phyloP scores from a whole-genome alignment of 805 yeast species.

The Candida maesae region DNA sequence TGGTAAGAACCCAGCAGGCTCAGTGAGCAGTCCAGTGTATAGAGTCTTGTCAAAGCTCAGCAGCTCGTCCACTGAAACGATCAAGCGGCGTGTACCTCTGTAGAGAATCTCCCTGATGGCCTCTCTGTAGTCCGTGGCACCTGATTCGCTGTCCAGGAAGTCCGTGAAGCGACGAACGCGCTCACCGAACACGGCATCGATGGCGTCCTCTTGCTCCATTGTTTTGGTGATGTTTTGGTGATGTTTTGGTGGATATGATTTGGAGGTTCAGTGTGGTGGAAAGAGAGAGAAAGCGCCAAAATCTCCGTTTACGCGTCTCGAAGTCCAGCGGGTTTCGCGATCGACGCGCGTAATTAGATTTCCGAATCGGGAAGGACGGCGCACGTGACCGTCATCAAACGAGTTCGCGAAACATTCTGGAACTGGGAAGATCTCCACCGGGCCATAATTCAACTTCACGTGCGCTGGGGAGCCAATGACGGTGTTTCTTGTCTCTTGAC shows the following conservation, averaged over 20 bases:
- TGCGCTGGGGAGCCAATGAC: no score
- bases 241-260: no score
- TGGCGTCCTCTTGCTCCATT: constrained; percentile 27
- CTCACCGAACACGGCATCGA: constrained; percentile 61
- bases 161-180: constrained; percentile 87
- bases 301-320: neutral
- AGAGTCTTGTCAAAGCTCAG: constrained; percentile 75
- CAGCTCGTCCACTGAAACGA: constrained; percentile 79
- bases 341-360: constrained; percentile 17
- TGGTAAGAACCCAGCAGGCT: constrained; percentile 84
- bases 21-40: constrained; percentile 70
- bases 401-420: no score
- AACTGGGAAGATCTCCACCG: no score
- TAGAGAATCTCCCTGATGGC: constrained; percentile 70
- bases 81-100: constrained; percentile 61
- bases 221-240: neutral
- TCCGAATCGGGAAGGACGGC: constrained; percentile 16
- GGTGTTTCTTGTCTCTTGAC: no score
- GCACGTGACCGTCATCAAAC: no score
- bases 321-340: no score
- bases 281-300: neutral
- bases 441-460: no score
- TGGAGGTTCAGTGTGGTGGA: neutral
- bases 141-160: constrained; percentile 61
- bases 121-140: constrained; percentile 59